Evolutionary conservation across 371 early-diverging fungal genomes (phyloP), one percentile per base, ranked within the genome.

Genomic region (Mortierella sp.): DNA sequence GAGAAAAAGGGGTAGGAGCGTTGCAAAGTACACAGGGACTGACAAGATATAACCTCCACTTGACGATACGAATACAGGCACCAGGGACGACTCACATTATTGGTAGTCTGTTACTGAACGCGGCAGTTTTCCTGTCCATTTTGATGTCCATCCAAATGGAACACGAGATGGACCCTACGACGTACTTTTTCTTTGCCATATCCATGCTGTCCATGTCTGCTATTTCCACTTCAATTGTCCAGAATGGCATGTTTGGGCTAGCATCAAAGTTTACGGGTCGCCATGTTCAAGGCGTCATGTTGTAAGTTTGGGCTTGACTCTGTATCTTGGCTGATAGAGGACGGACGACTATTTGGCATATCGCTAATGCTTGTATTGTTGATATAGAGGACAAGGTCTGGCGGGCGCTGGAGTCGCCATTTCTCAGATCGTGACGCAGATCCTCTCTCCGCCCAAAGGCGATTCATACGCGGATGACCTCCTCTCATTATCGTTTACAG

Each of bases 261-360:
- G 91, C 89, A 0, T 84, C 90, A 28, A 87, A 84, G 30, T 89
- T 94, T 68, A 89, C 94, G 2, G 84, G 89, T 6, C 72, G 72
- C 23, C 90, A 93, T 64, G 82, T 89, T 32, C 92, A 93, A 63
- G 93, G 90, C 11, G 88, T 93, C 14, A 84, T 94, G 81, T 81
- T 86, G 90, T 88, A 84, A 56, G 39, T 28, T 7, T 19, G n/a
- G n/a, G n/a, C n/a, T n/a, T n/a, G n/a, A n/a, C n/a, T n/a, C n/a
- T n/a, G n/a, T n/a, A n/a, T n/a, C n/a, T n/a, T n/a, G n/a, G n/a
- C n/a, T n/a, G n/a, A n/a, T n/a, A n/a, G n/a, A n/a, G n/a, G n/a
- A n/a, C n/a, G 5, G 11, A 39, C 39, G 39, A 39, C 39, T 39
- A n/a, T n/a, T n/a, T n/a, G n/a, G n/a, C n/a, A n/a, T n/a, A n/a